Percentiles rank a stretch among this genome's conserved stretches.
phyloP scores from a whole-genome alignment of 345 rosid species.

The Durio zibethinus region DNA sequence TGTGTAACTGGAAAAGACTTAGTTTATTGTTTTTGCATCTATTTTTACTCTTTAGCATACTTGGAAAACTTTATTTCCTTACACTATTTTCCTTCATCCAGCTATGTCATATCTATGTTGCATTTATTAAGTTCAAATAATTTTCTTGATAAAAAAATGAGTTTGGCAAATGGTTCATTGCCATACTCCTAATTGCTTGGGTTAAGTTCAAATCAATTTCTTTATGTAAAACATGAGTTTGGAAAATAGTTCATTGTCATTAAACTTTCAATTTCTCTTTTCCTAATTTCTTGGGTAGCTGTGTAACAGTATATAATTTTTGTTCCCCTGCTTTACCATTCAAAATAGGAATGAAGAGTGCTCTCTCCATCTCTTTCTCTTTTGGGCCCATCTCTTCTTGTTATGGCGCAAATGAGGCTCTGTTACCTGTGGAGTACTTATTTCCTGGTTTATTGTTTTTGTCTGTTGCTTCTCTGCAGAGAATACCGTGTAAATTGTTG shows the following conservation, averaged over 20 bases:
- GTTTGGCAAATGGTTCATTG: not conserved
- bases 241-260: not conserved
- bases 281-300: conserved; percentile 9
- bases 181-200: conserved; percentile 10
- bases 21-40: not conserved
- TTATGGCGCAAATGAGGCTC: not conserved
- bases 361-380: not conserved
- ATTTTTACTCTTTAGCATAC: not conserved
- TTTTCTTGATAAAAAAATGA: not conserved
- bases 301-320: not conserved
- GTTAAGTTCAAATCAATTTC: not conserved
- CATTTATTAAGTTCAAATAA: not conserved
- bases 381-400: not conserved
- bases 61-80: not conserved
- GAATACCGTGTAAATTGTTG: not conserved
- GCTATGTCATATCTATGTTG: not conserved
- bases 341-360: not conserved
- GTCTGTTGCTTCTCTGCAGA: not conserved
- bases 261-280: not conserved
- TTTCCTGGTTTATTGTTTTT: not conserved
- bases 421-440: not conserved
- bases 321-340: not conserved
- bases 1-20: not conserved
- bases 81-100: not conserved
- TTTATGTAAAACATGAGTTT: not conserved